Conservation (phyloP, 331 rosid species). For the Ulmus americana region DNA sequence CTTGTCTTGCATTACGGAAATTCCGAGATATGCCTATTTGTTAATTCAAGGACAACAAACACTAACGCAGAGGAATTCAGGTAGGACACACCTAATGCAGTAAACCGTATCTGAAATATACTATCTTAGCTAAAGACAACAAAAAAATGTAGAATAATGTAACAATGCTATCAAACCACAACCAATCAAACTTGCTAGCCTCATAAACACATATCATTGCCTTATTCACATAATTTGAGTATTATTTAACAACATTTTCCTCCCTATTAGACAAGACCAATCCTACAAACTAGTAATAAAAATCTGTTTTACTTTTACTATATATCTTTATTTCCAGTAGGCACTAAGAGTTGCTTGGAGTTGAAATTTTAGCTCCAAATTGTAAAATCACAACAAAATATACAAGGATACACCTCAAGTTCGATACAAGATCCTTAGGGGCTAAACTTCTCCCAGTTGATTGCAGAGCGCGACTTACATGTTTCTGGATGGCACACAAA, state of each 20-base stretch:
- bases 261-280: too few species aligned
- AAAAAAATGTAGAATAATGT: too few species aligned
- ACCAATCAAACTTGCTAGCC: too few species aligned
- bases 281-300: too few species aligned
- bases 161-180: too few species aligned
- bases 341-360: background rate
- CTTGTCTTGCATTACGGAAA: conserved; percentile 78
- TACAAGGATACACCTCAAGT: conserved; percentile 74
- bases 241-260: too few species aligned
- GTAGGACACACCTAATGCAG: too few species aligned
- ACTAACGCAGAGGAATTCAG: background rate
- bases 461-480: conserved; percentile 83
- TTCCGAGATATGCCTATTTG: conserved; percentile 80
- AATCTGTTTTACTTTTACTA: too few species aligned
- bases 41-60: conserved; percentile 42
- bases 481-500: conserved; percentile 89
- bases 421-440: conserved; percentile 67
- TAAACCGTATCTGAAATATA: too few species aligned
- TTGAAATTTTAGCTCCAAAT: background rate
- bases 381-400: background rate
- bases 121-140: too few species aligned
- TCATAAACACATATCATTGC: too few species aligned
- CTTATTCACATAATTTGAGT: too few species aligned
- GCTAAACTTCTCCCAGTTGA: conserved; percentile 72
- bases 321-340: background rate